Evolutionary conservation across 306 rosid species (phyloP), one percentile per base, ranked within the genome.

Genomic region (Quercus suber): DNA sequence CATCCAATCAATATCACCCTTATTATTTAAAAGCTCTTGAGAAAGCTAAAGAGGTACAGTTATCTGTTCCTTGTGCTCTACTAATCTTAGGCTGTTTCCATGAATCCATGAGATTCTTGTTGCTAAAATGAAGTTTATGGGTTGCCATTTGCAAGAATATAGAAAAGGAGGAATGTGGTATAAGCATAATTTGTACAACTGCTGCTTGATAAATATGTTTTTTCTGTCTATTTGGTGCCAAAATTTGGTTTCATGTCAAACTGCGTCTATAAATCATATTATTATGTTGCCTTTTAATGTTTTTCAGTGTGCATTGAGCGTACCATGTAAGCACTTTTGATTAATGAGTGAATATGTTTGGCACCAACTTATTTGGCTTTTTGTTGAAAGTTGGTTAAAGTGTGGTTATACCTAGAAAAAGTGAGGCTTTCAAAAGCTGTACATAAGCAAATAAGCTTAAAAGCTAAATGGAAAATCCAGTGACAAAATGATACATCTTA

Each of bases 1-100:
- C 97, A 35, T 86, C 93, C 25, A 90, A 93, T 69, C 90, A 73
- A 43, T 93, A 93, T 75, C 91, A 91, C 82, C 77, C 94, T 51
- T 93, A 88, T 83, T 93, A 93, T 86, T 69, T 87, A 55, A 86
- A 85, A 71, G 88, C 79, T 74, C 97, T 93, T 79, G 88, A 87
- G 74, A 81, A 80, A 74, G 76, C 86, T 73, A 88, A 87, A 56
- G 89, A 88, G 93, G 98, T 93, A 33, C 31, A 89, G 77, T 78
- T 82, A 53, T 82, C 76, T 76, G 41, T 61, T 65, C 61, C 73
- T 27, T 78, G 4, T 31, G 31, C 60, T 52, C 41, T 45, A 30
- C 63, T 55, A 19, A 52, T 21, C 21, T 77, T 28, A 1, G 51
- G 76, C 28, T 68, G 56, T 85, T 83, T 58, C 31, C 71, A 35